A percentile compares a stretch with the other conserved stretches of the same genome.
Conservation (phyloP, 1,284 basidiomycete species). For the Golubevia sp. region DNA sequence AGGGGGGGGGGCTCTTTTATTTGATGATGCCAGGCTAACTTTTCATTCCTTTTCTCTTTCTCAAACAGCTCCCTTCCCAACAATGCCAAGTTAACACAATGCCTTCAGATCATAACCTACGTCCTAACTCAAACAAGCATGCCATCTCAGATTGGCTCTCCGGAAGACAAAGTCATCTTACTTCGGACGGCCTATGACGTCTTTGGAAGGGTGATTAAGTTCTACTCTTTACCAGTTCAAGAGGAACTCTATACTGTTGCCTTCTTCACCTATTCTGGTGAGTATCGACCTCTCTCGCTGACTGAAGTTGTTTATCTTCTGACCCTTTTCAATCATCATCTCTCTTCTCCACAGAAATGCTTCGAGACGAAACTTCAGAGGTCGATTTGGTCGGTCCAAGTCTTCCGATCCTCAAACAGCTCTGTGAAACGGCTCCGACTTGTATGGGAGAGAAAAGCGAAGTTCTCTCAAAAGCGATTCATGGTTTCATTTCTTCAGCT, state of each 20-base stretch:
- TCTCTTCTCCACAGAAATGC: conserved; percentile 13
- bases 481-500: conserved; percentile 49
- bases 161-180: conserved; percentile 68
- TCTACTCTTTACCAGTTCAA: conserved; percentile 68
- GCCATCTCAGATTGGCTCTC: conserved; percentile 67
- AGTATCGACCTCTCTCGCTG: conserved; percentile 20
- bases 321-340: not conserved
- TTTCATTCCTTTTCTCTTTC: conserved; percentile 53
- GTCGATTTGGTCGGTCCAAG: conserved; percentile 35
- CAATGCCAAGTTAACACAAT: conserved; percentile 69
- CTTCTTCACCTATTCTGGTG: conserved; percentile 79
- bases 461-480: conserved; percentile 36
- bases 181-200: conserved; percentile 73
- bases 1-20: conserved; percentile 11
- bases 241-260: conserved; percentile 81
- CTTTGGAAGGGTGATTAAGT: conserved; percentile 71
- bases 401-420: conserved; percentile 38
- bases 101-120: conserved; percentile 79
- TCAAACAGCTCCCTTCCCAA: conserved; percentile 64
- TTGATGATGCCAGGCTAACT: conserved; percentile 2
- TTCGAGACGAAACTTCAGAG: conserved; percentile 42
- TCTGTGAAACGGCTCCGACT: conserved; percentile 29
- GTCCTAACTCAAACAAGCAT: conserved; percentile 75
- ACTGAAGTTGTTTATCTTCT: not conserved
- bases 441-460: conserved; percentile 20